Evolutionary conservation across 164 flowering plant species (phyloP).

Genomic region (Vitis riparia): DNA sequence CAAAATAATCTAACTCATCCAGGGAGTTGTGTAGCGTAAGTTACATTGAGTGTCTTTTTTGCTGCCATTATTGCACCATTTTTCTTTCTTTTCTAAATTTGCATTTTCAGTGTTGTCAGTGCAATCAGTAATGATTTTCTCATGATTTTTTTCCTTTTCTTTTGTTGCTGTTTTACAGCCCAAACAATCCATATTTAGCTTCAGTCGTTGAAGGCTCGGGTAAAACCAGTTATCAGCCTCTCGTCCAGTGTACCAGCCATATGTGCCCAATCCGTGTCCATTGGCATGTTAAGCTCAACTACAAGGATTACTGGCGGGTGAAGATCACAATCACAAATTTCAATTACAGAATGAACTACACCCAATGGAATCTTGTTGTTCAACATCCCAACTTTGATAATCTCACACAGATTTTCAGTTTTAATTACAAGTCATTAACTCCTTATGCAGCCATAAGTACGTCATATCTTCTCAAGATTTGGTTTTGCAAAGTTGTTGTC

Average conservation of each 20-base stretch:
- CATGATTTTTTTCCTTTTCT: background rate
- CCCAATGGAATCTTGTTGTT: constrained; percentile 79
- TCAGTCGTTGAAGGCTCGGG: constrained; percentile 39
- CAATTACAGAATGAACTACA: constrained; percentile 77
- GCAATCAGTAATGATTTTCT: background rate
- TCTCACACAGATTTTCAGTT: constrained; percentile 79
- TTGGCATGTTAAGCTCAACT: constrained; percentile 89
- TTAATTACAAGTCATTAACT: constrained; percentile 69
- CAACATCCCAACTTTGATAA: constrained; percentile 90
- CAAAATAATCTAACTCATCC: constrained; percentile 38
- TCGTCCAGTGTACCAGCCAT: constrained; percentile 80
- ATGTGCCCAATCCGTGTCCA: constrained; percentile 91
- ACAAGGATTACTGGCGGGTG: constrained; percentile 85
- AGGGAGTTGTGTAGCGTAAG: constrained; percentile 52
- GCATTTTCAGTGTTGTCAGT: background rate
- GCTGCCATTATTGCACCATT: background rate
- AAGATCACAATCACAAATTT: constrained; percentile 79
- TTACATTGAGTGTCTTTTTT: background rate
- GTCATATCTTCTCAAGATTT: constrained; percentile 18
- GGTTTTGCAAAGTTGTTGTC: background rate
- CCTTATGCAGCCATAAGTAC: constrained; percentile 76
- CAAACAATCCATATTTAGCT: constrained; percentile 51
- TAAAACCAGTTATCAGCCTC: constrained; percentile 44
- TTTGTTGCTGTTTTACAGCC: constrained; percentile 30
- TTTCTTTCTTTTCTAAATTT: background rate